These are phyloP conservation scores for Lantana camara DNA, from an alignment of 257 asterid species.

Conservation along the genomic window DNA sequence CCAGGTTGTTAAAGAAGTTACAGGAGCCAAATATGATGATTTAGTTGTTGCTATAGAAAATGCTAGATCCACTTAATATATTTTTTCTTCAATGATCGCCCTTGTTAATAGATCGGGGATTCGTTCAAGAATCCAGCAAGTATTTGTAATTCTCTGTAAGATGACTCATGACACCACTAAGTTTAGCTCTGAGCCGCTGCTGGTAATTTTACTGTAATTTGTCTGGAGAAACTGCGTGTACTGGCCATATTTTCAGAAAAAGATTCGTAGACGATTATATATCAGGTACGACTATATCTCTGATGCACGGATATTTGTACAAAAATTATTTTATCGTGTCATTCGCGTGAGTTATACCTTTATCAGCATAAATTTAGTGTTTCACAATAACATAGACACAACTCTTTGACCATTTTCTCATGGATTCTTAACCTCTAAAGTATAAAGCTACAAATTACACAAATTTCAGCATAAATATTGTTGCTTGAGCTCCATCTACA, in stretches of 20 bases:
- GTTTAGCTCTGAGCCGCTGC: constrained; percentile 9
- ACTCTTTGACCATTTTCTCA: no score
- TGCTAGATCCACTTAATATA: constrained; percentile 45
- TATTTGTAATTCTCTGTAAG: constrained; percentile 14
- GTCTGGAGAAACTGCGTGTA: background rate
- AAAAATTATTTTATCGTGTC: no score
- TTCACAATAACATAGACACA: no score
- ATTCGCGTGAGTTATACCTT: no score
- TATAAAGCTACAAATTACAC: background rate
- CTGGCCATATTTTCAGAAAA: no score
- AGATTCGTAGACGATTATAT: no score
- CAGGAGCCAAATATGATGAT: constrained; percentile 81
- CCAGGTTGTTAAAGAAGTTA: constrained; percentile 76
- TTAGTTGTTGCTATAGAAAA: constrained; percentile 63
- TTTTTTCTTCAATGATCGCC: constrained; percentile 3
- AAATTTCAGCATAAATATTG: background rate
- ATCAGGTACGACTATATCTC: no score
- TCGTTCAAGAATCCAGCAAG: constrained; percentile 11
- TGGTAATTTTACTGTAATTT: background rate
- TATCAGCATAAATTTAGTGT: no score
- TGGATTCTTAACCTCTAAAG: no score
- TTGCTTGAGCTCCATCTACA: background rate
- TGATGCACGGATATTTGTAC: no score
- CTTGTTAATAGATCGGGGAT: constrained; percentile 44
- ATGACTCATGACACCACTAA: background rate